A percentile compares a stretch with the other conserved stretches of the same genome.
These are phyloP conservation scores for Fusarium globosum DNA, from an alignment of 2,329 filamentous ascomycete genomes.

Conservation along the genomic window DNA sequence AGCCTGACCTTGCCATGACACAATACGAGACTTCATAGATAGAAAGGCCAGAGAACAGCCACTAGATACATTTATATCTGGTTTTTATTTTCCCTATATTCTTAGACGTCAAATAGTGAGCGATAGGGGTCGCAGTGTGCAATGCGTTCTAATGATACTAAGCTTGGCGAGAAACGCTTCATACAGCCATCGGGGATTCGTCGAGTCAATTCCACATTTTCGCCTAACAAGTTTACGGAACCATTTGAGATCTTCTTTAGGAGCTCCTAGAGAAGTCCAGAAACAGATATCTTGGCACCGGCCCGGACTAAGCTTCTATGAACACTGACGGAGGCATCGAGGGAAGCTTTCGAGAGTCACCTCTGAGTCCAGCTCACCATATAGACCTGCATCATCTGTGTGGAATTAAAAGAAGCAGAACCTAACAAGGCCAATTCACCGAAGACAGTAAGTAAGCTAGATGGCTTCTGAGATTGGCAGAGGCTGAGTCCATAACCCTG, in stretches of 20 bases:
- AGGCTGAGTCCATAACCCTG: neutral
- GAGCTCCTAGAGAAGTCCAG: rapidly evolving
- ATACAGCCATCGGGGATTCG: neutral
- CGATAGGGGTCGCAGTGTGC: rapidly evolving
- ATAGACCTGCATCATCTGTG: rapidly evolving
- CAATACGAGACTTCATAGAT: neutral
- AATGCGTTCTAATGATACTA: neutral
- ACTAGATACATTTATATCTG: rapidly evolving
- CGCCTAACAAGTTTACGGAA: rapidly evolving
- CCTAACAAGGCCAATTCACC: rapidly evolving
- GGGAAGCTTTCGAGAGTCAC: neutral
- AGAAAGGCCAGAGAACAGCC: neutral
- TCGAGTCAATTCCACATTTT: neutral
- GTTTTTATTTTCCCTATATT: rapidly evolving
- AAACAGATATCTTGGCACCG: neutral
- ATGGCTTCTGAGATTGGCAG: neutral
- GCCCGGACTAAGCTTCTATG: neutral
- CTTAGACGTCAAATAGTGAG: rapidly evolving
- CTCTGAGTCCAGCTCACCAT: neutral
- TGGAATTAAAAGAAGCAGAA: rapidly evolving
- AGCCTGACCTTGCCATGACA: neutral
- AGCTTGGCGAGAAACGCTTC: neutral
- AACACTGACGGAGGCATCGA: rapidly evolving
- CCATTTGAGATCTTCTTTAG: rapidly evolving
- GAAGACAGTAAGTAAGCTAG: rapidly evolving